Percentiles rank a stretch among this genome's conserved stretches.
Conservation (phyloP, 108 stramenopile genomes). For the Skeletonema potamos region DNA sequence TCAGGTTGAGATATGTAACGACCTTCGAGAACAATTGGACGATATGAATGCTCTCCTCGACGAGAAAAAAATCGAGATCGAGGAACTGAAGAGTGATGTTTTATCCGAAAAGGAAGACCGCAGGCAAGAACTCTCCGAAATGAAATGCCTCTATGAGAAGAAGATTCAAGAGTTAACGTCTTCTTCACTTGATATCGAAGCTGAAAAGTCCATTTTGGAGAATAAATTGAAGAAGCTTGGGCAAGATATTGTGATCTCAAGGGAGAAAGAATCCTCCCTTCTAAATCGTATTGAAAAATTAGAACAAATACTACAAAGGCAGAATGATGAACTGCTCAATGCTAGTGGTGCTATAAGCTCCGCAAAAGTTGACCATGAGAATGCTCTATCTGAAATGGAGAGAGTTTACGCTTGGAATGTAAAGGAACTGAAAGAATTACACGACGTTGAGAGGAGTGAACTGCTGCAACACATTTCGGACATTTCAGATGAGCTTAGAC, state of each 20-base stretch:
- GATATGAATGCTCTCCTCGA: background rate
- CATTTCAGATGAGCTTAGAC: constrained; percentile 6
- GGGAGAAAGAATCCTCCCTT: background rate
- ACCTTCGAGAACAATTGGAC: constrained; percentile 1
- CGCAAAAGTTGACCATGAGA: background rate
- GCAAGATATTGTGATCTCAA: background rate
- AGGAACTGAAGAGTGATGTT: background rate
- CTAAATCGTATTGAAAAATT: constrained; percentile 1
- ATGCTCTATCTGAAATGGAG: constrained; percentile 7
- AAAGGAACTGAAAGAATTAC: background rate
- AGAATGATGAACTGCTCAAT: constrained; percentile 1
- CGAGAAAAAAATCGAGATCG: background rate
- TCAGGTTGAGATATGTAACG: background rate
- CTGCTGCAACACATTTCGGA: background rate
- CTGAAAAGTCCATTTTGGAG: background rate
- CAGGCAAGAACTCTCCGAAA: background rate
- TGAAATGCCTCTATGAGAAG: background rate
- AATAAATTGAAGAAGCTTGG: background rate
- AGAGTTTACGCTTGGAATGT: background rate
- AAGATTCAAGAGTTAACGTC: background rate
- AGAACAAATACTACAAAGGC: constrained; percentile 1
- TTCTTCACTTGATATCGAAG: background rate
- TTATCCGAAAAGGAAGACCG: background rate
- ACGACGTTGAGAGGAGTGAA: constrained; percentile 3
- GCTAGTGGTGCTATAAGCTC: background rate